These are phyloP conservation scores for Penicillium palitans DNA, from an alignment of 2,329 filamentous ascomycete genomes.

Conservation along the genomic window DNA sequence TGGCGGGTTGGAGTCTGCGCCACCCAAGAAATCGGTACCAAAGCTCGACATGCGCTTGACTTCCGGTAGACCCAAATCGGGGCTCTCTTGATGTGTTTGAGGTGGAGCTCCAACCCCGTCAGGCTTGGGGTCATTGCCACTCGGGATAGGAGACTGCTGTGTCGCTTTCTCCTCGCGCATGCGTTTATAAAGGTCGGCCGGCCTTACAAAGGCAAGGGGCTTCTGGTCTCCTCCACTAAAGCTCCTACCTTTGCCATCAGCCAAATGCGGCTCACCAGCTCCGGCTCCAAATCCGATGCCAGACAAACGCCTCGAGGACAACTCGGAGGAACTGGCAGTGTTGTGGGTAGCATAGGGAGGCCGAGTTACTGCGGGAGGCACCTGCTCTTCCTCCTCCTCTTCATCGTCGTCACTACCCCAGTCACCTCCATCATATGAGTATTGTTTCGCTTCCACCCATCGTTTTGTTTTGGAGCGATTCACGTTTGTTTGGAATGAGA, in stretches of 20 bases:
- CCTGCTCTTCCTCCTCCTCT: constrained; percentile 58
- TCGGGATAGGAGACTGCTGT: background rate
- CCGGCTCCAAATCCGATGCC: constrained; percentile 13
- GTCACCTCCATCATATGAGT: constrained; percentile 88
- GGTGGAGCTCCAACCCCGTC: background rate
- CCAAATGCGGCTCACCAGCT: constrained; percentile 18
- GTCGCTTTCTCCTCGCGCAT: constrained; percentile 62
- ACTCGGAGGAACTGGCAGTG: constrained; percentile 27
- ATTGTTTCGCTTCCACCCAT: constrained; percentile 87
- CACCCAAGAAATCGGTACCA: constrained; percentile 30
- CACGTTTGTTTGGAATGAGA: constrained; percentile 78
- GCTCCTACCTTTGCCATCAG: constrained; percentile 23
- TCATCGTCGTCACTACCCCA: constrained; percentile 74
- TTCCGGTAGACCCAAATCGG: constrained; percentile 41
- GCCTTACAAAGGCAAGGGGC: constrained; percentile 65
- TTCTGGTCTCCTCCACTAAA: constrained; percentile 43
- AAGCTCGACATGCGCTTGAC: constrained; percentile 46
- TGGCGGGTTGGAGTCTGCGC: constrained; percentile 15
- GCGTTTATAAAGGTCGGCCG: constrained; percentile 75
- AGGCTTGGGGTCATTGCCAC: background rate
- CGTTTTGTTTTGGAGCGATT: constrained; percentile 88
- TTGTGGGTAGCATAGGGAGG: constrained; percentile 30
- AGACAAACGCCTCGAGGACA: constrained; percentile 23
- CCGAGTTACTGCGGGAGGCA: constrained; percentile 40
- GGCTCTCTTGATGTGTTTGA: constrained; percentile 13